Percentiles rank a stretch among this genome's conserved stretches.
phyloP scores from a whole-genome alignment of 2,329 filamentous ascomycete species.

The Hypoxylon sp. region DNA sequence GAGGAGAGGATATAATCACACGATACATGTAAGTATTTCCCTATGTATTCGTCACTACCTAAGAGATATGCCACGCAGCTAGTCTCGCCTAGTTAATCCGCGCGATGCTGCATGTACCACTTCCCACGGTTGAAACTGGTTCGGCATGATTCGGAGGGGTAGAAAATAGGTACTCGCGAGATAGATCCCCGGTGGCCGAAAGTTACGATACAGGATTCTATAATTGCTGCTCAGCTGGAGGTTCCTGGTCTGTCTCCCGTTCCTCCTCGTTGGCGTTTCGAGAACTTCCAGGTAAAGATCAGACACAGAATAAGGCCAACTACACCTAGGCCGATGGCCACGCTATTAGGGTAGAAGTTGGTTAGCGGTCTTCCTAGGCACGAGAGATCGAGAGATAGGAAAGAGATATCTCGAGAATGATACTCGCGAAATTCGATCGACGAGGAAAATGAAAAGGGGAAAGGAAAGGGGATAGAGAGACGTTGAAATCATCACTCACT shows the following conservation, averaged over 20 bases:
- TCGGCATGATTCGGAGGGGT: neutral
- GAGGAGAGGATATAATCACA: neutral
- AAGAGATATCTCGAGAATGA: neutral
- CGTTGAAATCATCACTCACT: constrained; percentile 24
- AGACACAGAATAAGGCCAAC: constrained; percentile 38
- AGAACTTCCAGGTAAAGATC: constrained; percentile 39
- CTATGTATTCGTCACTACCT: neutral
- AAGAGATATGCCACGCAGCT: neutral
- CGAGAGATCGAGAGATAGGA: neutral
- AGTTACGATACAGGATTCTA: neutral
- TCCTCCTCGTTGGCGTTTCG: constrained; percentile 26
- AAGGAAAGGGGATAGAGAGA: neutral
- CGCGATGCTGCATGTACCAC: constrained; percentile 7
- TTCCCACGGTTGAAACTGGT: neutral
- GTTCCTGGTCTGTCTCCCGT: neutral
- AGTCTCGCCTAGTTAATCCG: neutral
- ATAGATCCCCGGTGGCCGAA: neutral
- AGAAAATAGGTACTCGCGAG: neutral
- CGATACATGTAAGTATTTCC: neutral
- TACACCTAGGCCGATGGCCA: constrained; percentile 40
- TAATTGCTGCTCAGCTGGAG: neutral
- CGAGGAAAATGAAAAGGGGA: neutral
- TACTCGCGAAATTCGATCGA: neutral
- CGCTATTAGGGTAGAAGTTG: constrained; percentile 14
- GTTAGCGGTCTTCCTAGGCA: constrained; percentile 3